Percentiles rank a stretch among this genome's conserved stretches.
These are phyloP conservation scores for Ambrosia hybrid DNA, from an alignment of 140 eudicot species.

Conservation along the genomic window DNA sequence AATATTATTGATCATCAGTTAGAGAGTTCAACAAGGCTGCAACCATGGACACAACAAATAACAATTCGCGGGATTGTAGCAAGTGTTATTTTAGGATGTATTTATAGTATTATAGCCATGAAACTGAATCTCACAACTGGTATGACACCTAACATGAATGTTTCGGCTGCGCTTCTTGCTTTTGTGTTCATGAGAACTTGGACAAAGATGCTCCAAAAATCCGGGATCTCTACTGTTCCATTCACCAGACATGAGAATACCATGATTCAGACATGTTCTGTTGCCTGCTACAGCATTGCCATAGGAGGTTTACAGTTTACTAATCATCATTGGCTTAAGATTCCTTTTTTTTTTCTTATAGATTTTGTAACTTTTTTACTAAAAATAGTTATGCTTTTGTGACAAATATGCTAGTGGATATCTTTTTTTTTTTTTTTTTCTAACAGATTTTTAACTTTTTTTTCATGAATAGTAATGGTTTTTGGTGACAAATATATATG, in stretches of 20 bases:
- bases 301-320: constrained; percentile 72
- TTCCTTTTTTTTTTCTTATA: constrained; percentile 7
- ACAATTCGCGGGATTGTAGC: constrained; percentile 61
- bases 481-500: constrained; percentile 8
- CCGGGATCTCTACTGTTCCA: constrained; percentile 58
- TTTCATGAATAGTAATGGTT: constrained; percentile 3
- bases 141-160: constrained; percentile 73
- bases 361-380: neutral
- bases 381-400: constrained; percentile 4
- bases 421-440: neutral
- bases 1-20: neutral
- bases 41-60: constrained; percentile 74
- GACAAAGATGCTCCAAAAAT: constrained; percentile 57
- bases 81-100: constrained; percentile 57
- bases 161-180: constrained; percentile 85
- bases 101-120: constrained; percentile 77
- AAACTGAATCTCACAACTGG: constrained; percentile 83
- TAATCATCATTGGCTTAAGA: neutral
- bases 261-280: constrained; percentile 90
- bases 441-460: neutral
- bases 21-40: constrained; percentile 39
- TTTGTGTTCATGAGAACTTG: constrained; percentile 65
- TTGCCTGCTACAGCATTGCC: constrained; percentile 82
- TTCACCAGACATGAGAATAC: constrained; percentile 83
- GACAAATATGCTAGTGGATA: neutral